Base-by-base conservation (phyloP, 1,139 yeast genomes). In the Protomyces pachydermus region DNA sequence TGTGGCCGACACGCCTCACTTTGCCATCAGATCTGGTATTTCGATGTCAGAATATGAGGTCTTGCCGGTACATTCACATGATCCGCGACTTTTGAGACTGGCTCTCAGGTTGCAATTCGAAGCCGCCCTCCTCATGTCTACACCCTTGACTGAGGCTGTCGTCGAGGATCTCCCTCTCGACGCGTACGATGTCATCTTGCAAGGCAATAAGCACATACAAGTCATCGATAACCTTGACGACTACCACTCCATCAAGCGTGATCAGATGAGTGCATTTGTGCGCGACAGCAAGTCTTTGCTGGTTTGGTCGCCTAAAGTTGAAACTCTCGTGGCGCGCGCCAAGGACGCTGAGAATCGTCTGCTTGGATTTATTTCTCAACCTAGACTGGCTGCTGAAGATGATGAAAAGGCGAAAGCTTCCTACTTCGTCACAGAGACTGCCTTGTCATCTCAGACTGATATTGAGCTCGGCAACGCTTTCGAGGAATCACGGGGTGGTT, bases 181-280 rank as follows among this genome's bases (percentile, higher is more conserved):
- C 28, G 61, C 61, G 16, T 32, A 20, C 16, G 60, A 67, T 16
- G 53, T 65, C 10, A 56, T 67, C 18, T 18, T 66, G 28, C 62
- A 65, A 10, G 67, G 62, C 34, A 60, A 58, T 52, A 60, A 65
- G 9, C 67, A 67, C 10, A 66, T 66, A 23, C 68, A 66, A 25
- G 63, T 66, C 20, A 55, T 66, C 16, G 66, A 66, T 10, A 52
- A 50, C 23, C 23, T 66, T 3, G 51, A 48, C 12, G 66, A 63
- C 34, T 66, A 61, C 14, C 65, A 67, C 16, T 55, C 61, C 2
- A 65, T 61, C 12, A 57, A 67, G 10, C 64, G 65, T 51, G 57
- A 63, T 38, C 68, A 66, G 51, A 62, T 64, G 48, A 42, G 65
- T 5, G 68, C 68, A 4, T 65, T 65, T 46, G 56, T 66, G 12